phyloP scores from a whole-genome alignment of 2,329 filamentous ascomycete species.

The Monosporascus sp. region DNA sequence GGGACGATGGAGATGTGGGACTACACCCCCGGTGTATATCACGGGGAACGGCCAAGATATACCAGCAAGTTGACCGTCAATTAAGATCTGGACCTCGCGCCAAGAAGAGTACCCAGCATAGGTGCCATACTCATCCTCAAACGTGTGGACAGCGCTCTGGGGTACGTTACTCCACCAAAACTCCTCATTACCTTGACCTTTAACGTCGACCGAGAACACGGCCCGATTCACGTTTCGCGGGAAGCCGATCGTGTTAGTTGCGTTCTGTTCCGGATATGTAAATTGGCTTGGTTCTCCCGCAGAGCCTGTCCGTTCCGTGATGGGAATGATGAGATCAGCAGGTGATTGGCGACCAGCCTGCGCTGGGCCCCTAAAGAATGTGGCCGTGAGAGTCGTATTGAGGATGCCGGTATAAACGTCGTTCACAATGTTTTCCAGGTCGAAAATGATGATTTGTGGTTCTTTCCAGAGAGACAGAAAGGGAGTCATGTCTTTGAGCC shows the following conservation, averaged over 20 bases:
- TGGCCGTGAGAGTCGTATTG: slow-evolving; percentile 70
- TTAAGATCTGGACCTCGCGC: slow-evolving; percentile 70
- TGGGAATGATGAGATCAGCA: slow-evolving; percentile 64
- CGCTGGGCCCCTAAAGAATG: slow-evolving; percentile 52
- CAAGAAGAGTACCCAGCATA: slow-evolving; percentile 68
- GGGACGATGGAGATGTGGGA: slow-evolving; percentile 71
- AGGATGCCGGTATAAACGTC: slow-evolving; percentile 67
- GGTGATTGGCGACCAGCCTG: slow-evolving; percentile 36
- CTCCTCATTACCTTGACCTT: slow-evolving; percentile 71
- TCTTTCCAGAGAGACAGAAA: slow-evolving; percentile 65
- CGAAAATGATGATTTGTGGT: slow-evolving; percentile 72
- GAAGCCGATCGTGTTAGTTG: slow-evolving; percentile 54
- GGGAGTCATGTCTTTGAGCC: slow-evolving; percentile 72
- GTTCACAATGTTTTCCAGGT: slow-evolving; percentile 69
- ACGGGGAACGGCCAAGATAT: slow-evolving; percentile 78
- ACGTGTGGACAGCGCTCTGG: slow-evolving; percentile 54
- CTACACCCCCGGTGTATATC: slow-evolving; percentile 77
- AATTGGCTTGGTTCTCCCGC: slow-evolving; percentile 60
- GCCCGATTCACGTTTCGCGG: slow-evolving; percentile 65
- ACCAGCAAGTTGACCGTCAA: slow-evolving; percentile 69
- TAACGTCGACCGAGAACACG: slow-evolving; percentile 71
- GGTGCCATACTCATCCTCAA: slow-evolving; percentile 49
- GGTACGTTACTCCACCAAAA: slow-evolving; percentile 83
- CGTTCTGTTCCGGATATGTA: slow-evolving; percentile 57
- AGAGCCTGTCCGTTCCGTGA: slow-evolving; percentile 50